These are phyloP conservation scores for Ogataea siamensis DNA, from an alignment of 805 yeast species.

Conservation along the genomic window DNA sequence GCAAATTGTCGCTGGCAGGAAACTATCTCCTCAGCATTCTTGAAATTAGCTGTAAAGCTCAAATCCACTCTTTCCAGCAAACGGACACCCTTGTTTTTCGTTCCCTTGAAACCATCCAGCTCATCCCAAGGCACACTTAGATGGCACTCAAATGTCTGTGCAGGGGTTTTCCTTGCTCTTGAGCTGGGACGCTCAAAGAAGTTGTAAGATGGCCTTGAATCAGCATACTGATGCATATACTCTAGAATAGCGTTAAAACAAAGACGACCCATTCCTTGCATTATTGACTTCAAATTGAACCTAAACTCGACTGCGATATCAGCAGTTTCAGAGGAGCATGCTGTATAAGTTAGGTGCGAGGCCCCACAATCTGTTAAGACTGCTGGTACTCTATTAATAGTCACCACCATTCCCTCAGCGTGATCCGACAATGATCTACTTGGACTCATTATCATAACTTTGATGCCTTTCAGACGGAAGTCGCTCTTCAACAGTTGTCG, in stretches of 20 bases:
- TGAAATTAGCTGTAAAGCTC: slow-evolving; percentile 7
- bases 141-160: slow-evolving; percentile 3
- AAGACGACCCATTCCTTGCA: slow-evolving; percentile 15
- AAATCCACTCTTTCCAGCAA: slow-evolving; percentile 48
- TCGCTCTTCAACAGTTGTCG: slow-evolving; percentile 6
- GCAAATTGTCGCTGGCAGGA: slow-evolving; percentile 5
- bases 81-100: slow-evolving; percentile 48
- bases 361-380: neutral
- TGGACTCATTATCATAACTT: slow-evolving; percentile 12
- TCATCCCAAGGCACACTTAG: slow-evolving; percentile 41
- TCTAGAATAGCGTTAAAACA: slow-evolving; percentile 20
- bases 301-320: slow-evolving; percentile 16
- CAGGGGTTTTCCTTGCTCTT: slow-evolving; percentile 1
- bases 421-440: slow-evolving; percentile 10
- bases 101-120: slow-evolving; percentile 69
- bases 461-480: slow-evolving; percentile 3
- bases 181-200: slow-evolving; percentile 7
- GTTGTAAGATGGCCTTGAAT: slow-evolving; percentile 3
- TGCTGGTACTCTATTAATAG: neutral
- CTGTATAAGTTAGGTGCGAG: no score
- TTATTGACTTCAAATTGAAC: slow-evolving; percentile 10
- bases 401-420: slow-evolving; percentile 5
- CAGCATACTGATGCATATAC: slow-evolving; percentile 9
- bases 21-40: slow-evolving; percentile 10
- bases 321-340: neutral